Base-by-base conservation (phyloP, 2,329 filamentous ascomycete species). In the Elsinoe fawcettii region DNA sequence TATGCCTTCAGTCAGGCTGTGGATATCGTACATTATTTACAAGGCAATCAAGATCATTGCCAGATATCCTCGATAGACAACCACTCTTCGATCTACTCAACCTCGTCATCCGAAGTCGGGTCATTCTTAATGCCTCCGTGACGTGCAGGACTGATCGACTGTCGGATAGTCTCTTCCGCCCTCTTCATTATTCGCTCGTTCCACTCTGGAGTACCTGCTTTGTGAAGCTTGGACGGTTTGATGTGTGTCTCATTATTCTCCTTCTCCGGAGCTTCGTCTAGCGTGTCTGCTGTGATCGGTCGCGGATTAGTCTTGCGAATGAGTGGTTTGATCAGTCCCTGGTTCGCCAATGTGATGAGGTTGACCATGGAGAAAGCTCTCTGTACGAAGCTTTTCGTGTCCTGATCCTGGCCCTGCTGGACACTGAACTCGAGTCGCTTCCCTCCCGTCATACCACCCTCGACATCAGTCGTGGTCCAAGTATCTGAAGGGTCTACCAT, bases 361-460 rank as follows among this genome's bases (percentile, higher is more conserved):
- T 53, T 34, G 12, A 23, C 49, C 49, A 53, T 53, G 12, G 49
- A 53, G 16, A 36, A 53, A 22, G 49, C 32, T 22, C 49, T 53
- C 32, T 37, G 25, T 2, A 53, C 49, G 49, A 53, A 53, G 8
- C 32, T 20, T n/a, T 22, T 2, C 18, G 32, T 6, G 20, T 53
- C 20, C 7, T 36, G 7, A 30, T 8, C 7, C 16, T 18, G 9
- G 12, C 49, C 49, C 34, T 53, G 49, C 32, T 37, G 30, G 14
- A 53, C 4, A 16, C 25, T 34, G 32, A 53, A 36, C 2, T 59
- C 57, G 32, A 57, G 25, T 6, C 51, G 49, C n/a, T 53, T 56
- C 14, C 60, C 60, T 9, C 60, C 57, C 5, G 46, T 55, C 16
- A 56, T 30, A 11, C 58, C 60, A 5, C 47, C 55, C 41, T 61